Conservation (phyloP, 305 asterid species). For the Rubia tinctorum region DNA sequence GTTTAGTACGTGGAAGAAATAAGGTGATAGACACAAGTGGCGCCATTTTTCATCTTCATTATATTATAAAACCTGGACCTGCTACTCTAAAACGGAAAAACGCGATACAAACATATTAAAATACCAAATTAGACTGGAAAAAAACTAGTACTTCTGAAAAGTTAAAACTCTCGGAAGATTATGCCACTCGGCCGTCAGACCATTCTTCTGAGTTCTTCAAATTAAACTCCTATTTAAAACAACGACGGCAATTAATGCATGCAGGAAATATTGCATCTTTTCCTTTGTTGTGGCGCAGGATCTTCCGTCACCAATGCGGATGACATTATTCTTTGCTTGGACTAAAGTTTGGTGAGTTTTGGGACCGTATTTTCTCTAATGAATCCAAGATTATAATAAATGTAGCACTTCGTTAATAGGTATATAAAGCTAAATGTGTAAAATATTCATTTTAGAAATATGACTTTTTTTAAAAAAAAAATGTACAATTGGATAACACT, state of each 20-base stretch:
- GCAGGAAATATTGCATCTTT: neutral
- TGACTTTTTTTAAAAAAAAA: too few relatives aligned
- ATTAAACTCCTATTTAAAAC: too few relatives aligned
- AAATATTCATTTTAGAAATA: too few relatives aligned
- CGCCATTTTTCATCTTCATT: neutral
- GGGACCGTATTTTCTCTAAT: neutral
- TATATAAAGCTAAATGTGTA: too few relatives aligned
- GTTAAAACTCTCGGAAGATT: too few relatives aligned
- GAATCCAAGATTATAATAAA: too few relatives aligned
- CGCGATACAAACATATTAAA: neutral
- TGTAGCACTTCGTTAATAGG: too few relatives aligned
- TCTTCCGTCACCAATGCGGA: neutral
- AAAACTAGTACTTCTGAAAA: too few relatives aligned
- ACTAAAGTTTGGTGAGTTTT: neutral
- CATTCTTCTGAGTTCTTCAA: neutral
- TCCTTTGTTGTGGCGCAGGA: neutral
- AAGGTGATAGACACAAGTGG: neutral
- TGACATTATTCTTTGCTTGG: neutral
- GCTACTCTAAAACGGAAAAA: neutral
- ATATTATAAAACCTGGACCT: neutral
- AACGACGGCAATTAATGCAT: neutral
- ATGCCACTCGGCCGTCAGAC: too few relatives aligned
- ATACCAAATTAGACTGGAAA: neutral
- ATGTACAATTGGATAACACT: too few relatives aligned
- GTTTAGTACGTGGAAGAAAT: too few relatives aligned